A percentile compares a stretch with the other conserved stretches of the same genome.
These are phyloP conservation scores for Trichopus zeylanicus DNA, from an alignment of 116 monocot genomes.

Conservation along the genomic window DNA sequence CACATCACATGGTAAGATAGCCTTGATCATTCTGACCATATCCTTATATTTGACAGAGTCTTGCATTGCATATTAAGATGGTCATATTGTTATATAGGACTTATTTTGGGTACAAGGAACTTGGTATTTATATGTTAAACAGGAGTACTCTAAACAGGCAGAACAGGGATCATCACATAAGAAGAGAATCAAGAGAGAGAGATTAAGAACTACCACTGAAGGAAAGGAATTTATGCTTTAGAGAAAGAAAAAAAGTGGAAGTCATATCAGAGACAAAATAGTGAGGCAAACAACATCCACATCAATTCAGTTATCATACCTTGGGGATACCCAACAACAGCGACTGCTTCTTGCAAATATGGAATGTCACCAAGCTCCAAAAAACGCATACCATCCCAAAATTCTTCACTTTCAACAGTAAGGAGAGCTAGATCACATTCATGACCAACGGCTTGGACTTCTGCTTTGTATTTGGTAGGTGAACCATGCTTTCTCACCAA, in stretches of 20 bases:
- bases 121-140: no score
- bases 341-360: conserved; percentile 93
- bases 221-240: no score
- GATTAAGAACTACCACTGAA: no score
- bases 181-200: no score
- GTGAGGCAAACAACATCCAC: neutral
- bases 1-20: no score
- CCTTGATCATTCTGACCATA: no score
- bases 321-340: conserved; percentile 99
- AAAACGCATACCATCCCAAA: conserved; percentile 90
- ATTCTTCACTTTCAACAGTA: conserved; percentile 79
- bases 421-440: conserved; percentile 97
- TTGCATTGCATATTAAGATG: no score
- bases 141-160: no score
- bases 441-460: conserved; percentile 90
- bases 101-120: no score
- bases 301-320: conserved; percentile 28
- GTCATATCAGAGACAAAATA: neutral
- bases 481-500: conserved; percentile 97
- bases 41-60: no score
- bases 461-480: conserved; percentile 87
- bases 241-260: neutral
- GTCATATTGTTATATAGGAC: no score
- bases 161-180: no score
- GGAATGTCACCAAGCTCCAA: conserved; percentile 95